A percentile compares a stretch with the other conserved stretches of the same genome.
Evolutionary conservation across 2,329 filamentous ascomycete genomes (phyloP).

Genomic region (Fusarium sp.): DNA sequence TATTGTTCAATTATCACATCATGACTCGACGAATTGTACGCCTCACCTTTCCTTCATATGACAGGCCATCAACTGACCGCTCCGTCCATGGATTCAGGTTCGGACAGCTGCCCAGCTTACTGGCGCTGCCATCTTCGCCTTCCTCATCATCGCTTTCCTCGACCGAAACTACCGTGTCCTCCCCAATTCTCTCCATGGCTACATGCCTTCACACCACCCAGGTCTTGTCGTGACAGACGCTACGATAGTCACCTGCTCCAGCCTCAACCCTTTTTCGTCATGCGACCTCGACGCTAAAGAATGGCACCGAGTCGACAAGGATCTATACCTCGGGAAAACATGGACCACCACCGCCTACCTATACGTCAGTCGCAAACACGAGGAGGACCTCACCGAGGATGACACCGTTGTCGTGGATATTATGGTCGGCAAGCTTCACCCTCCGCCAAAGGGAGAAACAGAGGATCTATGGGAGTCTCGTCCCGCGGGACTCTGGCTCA

Average conservation of each 20-base stretch:
- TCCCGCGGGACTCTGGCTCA: conserved; percentile 83
- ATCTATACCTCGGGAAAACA: conserved; percentile 81
- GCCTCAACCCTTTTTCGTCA: conserved; percentile 77
- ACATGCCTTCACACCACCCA: conserved; percentile 86
- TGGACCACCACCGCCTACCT: conserved; percentile 84
- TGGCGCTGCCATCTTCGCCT: conserved; percentile 71
- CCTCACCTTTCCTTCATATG: background rate
- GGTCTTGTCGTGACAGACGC: conserved; percentile 89
- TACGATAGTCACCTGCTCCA: conserved; percentile 80
- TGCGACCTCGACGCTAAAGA: conserved; percentile 77
- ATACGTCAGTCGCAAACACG: conserved; percentile 84
- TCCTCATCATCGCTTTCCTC: conserved; percentile 82
- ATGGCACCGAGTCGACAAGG: conserved; percentile 91
- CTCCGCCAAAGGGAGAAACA: conserved; percentile 60
- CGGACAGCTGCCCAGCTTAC: conserved; percentile 81
- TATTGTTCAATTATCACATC: conserved; percentile 27
- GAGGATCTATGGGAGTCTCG: conserved; percentile 82
- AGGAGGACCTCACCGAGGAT: conserved; percentile 80
- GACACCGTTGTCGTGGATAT: conserved; percentile 87
- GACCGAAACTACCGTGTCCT: conserved; percentile 91
- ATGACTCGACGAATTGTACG: conserved; percentile 55
- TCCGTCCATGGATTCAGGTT: conserved; percentile 53
- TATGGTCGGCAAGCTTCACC: conserved; percentile 78
- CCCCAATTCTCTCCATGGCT: conserved; percentile 85
- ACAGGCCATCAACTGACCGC: conserved; percentile 11